These are phyloP conservation scores for Dothiorella sarmentorum DNA, from an alignment of 2,329 filamentous ascomycete genomes.

Conservation along the genomic window DNA sequence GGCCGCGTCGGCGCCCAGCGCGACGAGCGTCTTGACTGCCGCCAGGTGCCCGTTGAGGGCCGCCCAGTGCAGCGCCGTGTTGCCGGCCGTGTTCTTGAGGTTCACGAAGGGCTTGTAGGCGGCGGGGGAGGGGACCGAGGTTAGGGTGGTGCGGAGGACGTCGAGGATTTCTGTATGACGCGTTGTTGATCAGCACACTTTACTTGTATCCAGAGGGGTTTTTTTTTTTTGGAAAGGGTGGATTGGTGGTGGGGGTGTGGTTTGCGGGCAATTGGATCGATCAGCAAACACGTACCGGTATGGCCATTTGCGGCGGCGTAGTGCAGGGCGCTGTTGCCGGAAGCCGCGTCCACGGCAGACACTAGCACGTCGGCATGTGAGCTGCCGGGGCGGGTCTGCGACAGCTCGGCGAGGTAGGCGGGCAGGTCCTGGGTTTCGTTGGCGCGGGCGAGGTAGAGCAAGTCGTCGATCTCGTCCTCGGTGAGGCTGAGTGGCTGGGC, in stretches of 20 bases:
- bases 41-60: conserved; percentile 83
- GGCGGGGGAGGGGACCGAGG: conserved; percentile 23
- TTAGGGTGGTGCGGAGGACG: conserved; percentile 22
- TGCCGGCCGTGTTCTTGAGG: conserved; percentile 73
- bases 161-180: conserved; percentile 33
- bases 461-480: conserved; percentile 83
- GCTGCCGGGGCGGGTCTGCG: conserved; percentile 43
- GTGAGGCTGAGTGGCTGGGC: conserved; percentile 45
- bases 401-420: conserved; percentile 56
- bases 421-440: conserved; percentile 72
- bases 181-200: neutral
- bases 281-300: conserved; percentile 55
- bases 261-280: no score
- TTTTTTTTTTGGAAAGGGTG: no score
- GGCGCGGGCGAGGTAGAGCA: conserved; percentile 79
- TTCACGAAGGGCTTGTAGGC: conserved; percentile 54
- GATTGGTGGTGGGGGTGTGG: no score
- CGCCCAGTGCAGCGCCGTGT: conserved; percentile 92
- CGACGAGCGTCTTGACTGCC: conserved; percentile 72
- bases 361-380: conserved; percentile 61
- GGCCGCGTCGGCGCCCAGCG: conserved; percentile 71
- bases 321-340: conserved; percentile 77
- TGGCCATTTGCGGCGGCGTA: conserved; percentile 93
- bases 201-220: neutral
- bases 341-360: conserved; percentile 68